Conservation (phyloP, 2,329 filamentous ascomycete species). For the Verticillium isaacii region DNA sequence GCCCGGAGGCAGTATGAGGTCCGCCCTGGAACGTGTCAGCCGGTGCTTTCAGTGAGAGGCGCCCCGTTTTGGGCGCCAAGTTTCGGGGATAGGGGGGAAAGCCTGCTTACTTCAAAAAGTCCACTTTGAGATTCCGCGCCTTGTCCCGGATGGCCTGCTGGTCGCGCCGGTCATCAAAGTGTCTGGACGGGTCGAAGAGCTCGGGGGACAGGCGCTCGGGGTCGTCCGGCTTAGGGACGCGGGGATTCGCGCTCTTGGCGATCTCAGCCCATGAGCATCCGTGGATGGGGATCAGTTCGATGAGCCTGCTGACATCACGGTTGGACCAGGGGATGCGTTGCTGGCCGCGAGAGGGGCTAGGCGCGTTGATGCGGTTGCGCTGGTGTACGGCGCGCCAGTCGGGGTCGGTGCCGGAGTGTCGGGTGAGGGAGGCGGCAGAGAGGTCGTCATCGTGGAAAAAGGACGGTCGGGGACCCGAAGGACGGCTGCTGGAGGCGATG, state of each 20-base stretch:
- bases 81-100: neutral
- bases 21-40: conserved; percentile 22
- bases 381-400: conserved; percentile 17
- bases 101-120: conserved; percentile 36
- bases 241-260: conserved; percentile 17
- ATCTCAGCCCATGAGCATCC: conserved; percentile 35
- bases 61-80: neutral
- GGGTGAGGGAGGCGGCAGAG: neutral
- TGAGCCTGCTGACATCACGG: conserved; percentile 34
- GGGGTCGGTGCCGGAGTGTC: conserved; percentile 1
- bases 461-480: neutral
- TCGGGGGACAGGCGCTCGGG: neutral
- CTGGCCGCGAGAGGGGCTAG: conserved; percentile 23
- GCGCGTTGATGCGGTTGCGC: conserved; percentile 16
- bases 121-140: conserved; percentile 52
- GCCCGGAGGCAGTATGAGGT: conserved; percentile 36
- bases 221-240: neutral
- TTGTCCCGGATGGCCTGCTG: conserved; percentile 55
- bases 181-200: conserved; percentile 19
- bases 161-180: conserved; percentile 39
- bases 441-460: neutral
- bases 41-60: neutral
- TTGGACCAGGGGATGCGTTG: conserved; percentile 35
- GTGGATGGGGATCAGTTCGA: conserved; percentile 33
- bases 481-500: conserved; percentile 7